Evolutionary conservation across 495 filamentous ascomycete genomes (phyloP), one percentile per base, ranked within the genome.

Genomic region (Podospora australis): DNA sequence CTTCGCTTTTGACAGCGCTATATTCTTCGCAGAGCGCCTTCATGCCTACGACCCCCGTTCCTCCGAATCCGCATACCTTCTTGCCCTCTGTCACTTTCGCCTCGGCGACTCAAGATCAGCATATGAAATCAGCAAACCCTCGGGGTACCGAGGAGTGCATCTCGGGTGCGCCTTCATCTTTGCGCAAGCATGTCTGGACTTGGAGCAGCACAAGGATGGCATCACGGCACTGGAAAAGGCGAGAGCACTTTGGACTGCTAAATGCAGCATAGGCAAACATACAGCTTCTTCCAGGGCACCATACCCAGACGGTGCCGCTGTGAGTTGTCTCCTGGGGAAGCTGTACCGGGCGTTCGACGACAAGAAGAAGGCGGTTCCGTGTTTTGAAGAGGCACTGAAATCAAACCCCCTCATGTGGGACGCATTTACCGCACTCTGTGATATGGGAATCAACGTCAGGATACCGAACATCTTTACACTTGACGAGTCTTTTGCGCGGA

Each of bases 361-460:
- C 63, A 73, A 82, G 50, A 81, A 82, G 53, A 89, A 86, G 57
- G 88, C 94, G 24, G 78, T 89, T 9, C 77, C 86, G 40, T 86
- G 79, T 59, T 97, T 89, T 63, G 87, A 90, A 47, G 87, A 90
- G 48, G 83, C 92, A 6, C 70, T 97, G 42, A 95, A 90, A 64
- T 61, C 83, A 29, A 97, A 96, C 59, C 90, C 92, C 0, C 95
- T 97, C 67, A 90, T 95, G 80, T 97, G 94, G 92, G 92, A 98
- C 72, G 94, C 94, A 0, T 96, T 96, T 63, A 74, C 82, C 16
- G 82, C 77, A n/a, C 70, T 98, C 3, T 75, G 65, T 41, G 66
- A 67, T 49, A 68, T 76, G 88, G 88, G 88, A 6, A 80, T 84
- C 30, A 78, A 79, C 53, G 73, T 96, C 23, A 77, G 83, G 36